phyloP scores from a whole-genome alignment of 352 stramenopile genomes.

The Pythium coloratum region DNA sequence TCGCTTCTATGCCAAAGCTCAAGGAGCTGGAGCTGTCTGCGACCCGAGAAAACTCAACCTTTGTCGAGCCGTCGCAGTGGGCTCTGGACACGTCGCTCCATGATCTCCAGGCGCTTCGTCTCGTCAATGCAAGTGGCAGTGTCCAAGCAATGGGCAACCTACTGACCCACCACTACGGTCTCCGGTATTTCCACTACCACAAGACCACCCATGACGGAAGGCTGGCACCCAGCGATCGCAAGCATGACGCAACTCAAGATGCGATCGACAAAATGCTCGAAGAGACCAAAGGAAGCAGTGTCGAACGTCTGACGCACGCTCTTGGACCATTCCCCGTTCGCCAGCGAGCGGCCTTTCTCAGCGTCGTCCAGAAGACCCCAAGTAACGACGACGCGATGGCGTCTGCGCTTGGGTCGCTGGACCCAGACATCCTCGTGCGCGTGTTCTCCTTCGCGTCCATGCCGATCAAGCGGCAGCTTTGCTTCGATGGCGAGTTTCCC shows the following conservation, averaged over 20 bases:
- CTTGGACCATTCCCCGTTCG: neutral
- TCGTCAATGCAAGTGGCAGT: neutral
- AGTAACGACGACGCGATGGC: neutral
- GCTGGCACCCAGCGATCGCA: no score
- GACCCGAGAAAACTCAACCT: neutral
- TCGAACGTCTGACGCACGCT: neutral
- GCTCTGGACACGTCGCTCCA: neutral
- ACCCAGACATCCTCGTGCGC: neutral
- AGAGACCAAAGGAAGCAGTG: neutral
- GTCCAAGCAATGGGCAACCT: neutral
- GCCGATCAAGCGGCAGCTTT: neutral
- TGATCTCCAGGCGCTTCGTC: neutral
- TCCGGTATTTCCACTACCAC: neutral
- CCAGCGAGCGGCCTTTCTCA: neutral
- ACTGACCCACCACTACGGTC: neutral
- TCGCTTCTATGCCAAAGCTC: neutral
- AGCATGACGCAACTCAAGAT: neutral
- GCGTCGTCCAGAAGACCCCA: neutral
- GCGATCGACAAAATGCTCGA: neutral
- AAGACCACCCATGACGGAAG: neutral
- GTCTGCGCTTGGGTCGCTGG: neutral
- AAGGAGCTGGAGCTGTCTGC: neutral
- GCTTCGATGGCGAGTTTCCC: neutral
- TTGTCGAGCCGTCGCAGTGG: neutral
- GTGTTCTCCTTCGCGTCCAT: neutral